Percentiles rank a stretch among this genome's conserved stretches.
Conservation (phyloP, 192 early-diverging fungal genomes). For the Backusella sp. region DNA sequence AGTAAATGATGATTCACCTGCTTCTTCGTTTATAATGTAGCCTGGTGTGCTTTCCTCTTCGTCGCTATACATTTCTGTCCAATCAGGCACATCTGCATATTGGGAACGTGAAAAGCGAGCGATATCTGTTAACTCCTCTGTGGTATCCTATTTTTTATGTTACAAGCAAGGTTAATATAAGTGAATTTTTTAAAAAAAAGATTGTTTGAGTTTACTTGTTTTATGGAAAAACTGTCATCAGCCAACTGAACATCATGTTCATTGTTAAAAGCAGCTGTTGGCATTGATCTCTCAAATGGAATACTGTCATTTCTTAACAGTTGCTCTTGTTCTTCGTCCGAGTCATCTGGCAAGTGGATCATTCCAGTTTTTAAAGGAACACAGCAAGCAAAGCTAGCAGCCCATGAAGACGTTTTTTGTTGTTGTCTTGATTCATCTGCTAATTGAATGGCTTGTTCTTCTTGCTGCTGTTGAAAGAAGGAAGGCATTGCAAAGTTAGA, state of each 20-base stretch:
- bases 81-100: slow-evolving; percentile 24
- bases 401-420: background rate
- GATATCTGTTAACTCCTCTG: background rate
- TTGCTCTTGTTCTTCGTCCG: slow-evolving; percentile 9
- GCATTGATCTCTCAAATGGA: slow-evolving; percentile 1
- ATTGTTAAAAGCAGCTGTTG: background rate
- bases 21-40: background rate
- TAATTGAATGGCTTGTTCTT: slow-evolving; percentile 28
- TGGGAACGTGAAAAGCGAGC: background rate
- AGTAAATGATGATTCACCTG: background rate
- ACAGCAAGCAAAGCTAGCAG: background rate
- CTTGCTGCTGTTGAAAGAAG: background rate
- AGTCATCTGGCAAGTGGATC: slow-evolving; percentile 16
- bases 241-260: background rate
- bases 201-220: background rate
- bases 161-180: background rate
- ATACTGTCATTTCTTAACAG: background rate
- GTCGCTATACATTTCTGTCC: slow-evolving; percentile 23
- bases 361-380: background rate
- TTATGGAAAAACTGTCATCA: background rate
- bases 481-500: background rate
- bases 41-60: background rate
- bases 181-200: background rate
- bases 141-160: background rate
- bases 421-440: background rate